Base-by-base conservation (phyloP, 495 filamentous ascomycete genomes). In the Usnea hakonensis region DNA sequence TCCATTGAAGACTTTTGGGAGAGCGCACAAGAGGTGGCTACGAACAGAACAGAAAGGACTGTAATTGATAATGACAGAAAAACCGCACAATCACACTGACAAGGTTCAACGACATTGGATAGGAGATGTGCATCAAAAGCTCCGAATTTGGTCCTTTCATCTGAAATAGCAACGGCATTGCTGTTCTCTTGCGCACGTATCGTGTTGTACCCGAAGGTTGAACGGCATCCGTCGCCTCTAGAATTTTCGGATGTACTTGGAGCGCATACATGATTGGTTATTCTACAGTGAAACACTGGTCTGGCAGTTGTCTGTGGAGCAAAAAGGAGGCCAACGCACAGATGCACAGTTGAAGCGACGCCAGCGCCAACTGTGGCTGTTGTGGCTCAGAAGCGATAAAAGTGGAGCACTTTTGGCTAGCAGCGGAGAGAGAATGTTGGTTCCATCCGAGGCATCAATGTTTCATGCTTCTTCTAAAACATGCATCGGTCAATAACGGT, bases 121-220 rank as follows among this genome's bases (percentile, higher is more conserved):
- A 33, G 46, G 41, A 50, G 32, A 50, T 33, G 32, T 4, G 28
- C 16, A 11, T 32, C 17, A 14, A 35, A 55, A 28, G 26, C 32
- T 28, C 36, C 48, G 36, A 32, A 37, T 38, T 44, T 55, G 38
- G 23, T 35, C 60, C 60, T 46, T 50, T 56, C 60, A 46, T 44
- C 52, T 38, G 23, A 56, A 35, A 37, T n/a, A n/a, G 53, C 23
- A 41, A 56, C 60, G 44, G 41, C 50, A 19, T 35, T 43, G 13
- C 33, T 46, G 13, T 40, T 46, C 14, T 36, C 21, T 62, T 50
- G 53, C 60, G 60, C 60, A 56, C 60, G 60, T 56, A 62, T 62
- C 53, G 50, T 21, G 11, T 36, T 46, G 7, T 28, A 23, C 16
- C 21, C 40, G 26, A 5, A 40, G 7, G 43, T 16, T 46, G 16